phyloP scores from a whole-genome alignment of 75 land plant species.

The Larix kaempferi region DNA sequence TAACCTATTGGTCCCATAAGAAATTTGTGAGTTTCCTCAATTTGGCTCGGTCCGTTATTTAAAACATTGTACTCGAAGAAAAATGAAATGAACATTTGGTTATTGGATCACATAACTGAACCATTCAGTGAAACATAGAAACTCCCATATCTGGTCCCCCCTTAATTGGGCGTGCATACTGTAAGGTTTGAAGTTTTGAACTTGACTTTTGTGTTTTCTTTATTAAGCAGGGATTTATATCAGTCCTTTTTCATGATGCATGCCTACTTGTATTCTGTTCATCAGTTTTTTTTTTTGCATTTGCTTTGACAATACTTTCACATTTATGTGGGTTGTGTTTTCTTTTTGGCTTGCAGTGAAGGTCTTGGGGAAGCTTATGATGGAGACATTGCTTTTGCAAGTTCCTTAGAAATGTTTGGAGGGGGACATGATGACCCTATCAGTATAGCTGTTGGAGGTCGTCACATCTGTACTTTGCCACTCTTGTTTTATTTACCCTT shows the following conservation, averaged over 20 bases:
- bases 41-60: background rate
- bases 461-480: background rate
- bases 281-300: background rate
- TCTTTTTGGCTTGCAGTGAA: constrained; percentile 34
- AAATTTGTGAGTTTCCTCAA: background rate
- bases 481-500: background rate
- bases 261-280: background rate
- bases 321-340: background rate
- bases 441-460: constrained; percentile 98
- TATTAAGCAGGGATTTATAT: background rate
- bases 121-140: background rate
- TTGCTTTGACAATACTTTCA: background rate
- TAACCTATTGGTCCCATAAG: too few relatives aligned
- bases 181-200: background rate
- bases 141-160: background rate
- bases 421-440: constrained; percentile 94
- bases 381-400: constrained; percentile 87
- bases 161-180: background rate
- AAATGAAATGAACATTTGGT: background rate
- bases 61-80: background rate
- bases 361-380: constrained; percentile 82
- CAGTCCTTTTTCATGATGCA: background rate
- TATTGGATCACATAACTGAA: background rate
- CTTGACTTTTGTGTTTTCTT: background rate
- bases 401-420: constrained; percentile 88